phyloP scores from a whole-genome alignment of 768 basidiomycete species.

The Lanmaoa rubissima region DNA sequence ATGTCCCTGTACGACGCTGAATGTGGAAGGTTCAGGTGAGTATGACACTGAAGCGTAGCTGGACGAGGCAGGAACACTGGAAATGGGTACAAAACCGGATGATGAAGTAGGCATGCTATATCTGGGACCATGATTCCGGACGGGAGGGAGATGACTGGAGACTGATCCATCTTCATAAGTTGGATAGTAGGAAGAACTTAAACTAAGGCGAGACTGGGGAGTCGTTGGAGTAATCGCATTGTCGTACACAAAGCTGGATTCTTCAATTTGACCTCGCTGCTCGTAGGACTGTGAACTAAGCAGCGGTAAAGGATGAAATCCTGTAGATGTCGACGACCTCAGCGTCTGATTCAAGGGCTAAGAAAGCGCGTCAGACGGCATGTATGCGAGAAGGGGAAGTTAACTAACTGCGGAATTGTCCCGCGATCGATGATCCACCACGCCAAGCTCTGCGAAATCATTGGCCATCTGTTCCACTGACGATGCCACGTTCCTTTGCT shows the following conservation, averaged over 20 bases:
- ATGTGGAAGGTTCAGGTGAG: constrained; percentile 31
- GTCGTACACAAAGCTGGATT: constrained; percentile 39
- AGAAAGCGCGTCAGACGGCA: constrained; percentile 14
- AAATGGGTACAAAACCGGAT: constrained; percentile 66
- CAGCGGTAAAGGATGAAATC: constrained; percentile 34
- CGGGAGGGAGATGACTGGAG: constrained; percentile 32
- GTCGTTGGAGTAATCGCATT: constrained; percentile 37
- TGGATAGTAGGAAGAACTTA: constrained; percentile 42
- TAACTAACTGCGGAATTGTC: constrained; percentile 60
- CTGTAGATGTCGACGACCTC: constrained; percentile 36
- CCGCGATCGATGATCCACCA: constrained; percentile 49
- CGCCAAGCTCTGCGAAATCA: constrained; percentile 64
- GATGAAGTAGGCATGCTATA: constrained; percentile 66
- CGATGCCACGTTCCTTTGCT: constrained; percentile 45
- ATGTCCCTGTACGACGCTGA: constrained; percentile 40
- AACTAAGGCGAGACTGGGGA: constrained; percentile 33
- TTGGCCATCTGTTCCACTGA: constrained; percentile 53
- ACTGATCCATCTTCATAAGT: constrained; percentile 41
- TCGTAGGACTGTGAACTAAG: constrained; percentile 41
- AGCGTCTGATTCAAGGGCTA: constrained; percentile 37
- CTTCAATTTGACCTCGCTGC: constrained; percentile 33
- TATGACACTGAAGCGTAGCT: constrained; percentile 38
- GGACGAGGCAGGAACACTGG: constrained; percentile 35
- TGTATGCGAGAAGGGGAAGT: neutral
- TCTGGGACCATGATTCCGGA: constrained; percentile 49